Conservation (phyloP, 345 rosid species). For the Noccaea caerulescens region DNA sequence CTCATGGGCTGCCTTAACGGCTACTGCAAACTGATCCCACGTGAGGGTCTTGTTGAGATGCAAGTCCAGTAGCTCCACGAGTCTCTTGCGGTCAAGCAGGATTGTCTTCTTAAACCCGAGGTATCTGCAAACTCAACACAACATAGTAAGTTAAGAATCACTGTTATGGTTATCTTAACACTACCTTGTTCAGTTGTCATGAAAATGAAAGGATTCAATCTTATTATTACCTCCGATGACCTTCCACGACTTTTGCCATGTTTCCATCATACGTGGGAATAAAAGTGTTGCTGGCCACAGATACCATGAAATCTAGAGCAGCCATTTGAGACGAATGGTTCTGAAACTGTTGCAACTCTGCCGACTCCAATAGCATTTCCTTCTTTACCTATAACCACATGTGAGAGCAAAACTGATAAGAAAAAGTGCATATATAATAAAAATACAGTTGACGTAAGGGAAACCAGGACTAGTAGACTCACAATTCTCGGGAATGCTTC, state of each 20-base stretch:
- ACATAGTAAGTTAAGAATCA: not conserved
- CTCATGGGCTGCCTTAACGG: constrained; percentile 69
- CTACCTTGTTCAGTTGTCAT: constrained; percentile 2
- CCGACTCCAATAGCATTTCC: constrained; percentile 76
- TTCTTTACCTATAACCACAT: constrained; percentile 74
- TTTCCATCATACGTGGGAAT: constrained; percentile 95
- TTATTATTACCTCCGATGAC: constrained; percentile 82
- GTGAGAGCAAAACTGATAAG: constrained; percentile 33
- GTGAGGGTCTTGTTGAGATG: constrained; percentile 75
- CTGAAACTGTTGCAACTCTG: constrained; percentile 78
- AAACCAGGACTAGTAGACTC: constrained; percentile 47
- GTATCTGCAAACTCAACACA: constrained; percentile 53
- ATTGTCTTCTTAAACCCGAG: constrained; percentile 81
- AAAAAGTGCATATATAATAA: constrained; percentile 3
- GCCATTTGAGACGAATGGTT: constrained; percentile 99
- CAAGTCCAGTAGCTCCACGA: constrained; percentile 73
- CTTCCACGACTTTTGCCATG: constrained; percentile 99
- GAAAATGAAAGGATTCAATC: constrained; percentile 13
- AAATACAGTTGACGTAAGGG: constrained; percentile 6
- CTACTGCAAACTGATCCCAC: constrained; percentile 65
- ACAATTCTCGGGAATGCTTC: constrained; percentile 87
- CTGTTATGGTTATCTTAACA: not conserved
- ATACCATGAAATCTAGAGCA: constrained; percentile 94
- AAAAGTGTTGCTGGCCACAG: constrained; percentile 85
- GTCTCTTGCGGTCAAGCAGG: constrained; percentile 72